phyloP scores from a whole-genome alignment of 805 yeast genomes.

The Ogataea henricii region DNA sequence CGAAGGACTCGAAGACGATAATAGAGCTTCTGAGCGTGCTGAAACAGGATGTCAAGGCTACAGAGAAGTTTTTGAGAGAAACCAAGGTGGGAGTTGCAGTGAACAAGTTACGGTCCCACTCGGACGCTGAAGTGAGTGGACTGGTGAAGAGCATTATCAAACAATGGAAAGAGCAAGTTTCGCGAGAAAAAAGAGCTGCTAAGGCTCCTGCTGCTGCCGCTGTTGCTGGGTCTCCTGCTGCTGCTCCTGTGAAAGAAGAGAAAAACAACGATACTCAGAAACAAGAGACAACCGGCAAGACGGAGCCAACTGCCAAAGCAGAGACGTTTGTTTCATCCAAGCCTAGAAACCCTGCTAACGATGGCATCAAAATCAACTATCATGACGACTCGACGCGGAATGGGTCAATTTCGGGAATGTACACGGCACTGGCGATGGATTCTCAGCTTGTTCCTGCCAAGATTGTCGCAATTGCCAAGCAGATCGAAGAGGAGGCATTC shows the following conservation, averaged over 20 bases:
- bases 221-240: no score
- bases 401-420: slow-evolving; percentile 78
- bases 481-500: slow-evolving; percentile 74
- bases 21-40: slow-evolving; percentile 65
- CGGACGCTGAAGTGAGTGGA: slow-evolving; percentile 64
- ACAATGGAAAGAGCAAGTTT: slow-evolving; percentile 88
- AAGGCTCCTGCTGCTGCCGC: slow-evolving; percentile 11
- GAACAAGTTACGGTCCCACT: slow-evolving; percentile 75
- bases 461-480: slow-evolving; percentile 63
- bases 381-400: slow-evolving; percentile 82
- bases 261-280: slow-evolving; percentile 15
- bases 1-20: slow-evolving; percentile 62
- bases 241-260: slow-evolving; percentile 16
- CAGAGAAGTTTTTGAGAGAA: slow-evolving; percentile 83
- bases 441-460: slow-evolving; percentile 52
- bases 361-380: slow-evolving; percentile 69
- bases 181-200: slow-evolving; percentile 52
- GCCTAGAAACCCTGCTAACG: slow-evolving; percentile 79
- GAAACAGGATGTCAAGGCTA: slow-evolving; percentile 74
- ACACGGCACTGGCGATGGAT: slow-evolving; percentile 87
- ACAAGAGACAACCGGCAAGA: slow-evolving; percentile 13
- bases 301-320: slow-evolving; percentile 21
- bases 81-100: slow-evolving; percentile 98
- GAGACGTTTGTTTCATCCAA: slow-evolving; percentile 46
- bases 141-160: slow-evolving; percentile 82